These are phyloP conservation scores for Amanita exitialis DNA, from an alignment of 768 basidiomycete genomes.

Conservation along the genomic window DNA sequence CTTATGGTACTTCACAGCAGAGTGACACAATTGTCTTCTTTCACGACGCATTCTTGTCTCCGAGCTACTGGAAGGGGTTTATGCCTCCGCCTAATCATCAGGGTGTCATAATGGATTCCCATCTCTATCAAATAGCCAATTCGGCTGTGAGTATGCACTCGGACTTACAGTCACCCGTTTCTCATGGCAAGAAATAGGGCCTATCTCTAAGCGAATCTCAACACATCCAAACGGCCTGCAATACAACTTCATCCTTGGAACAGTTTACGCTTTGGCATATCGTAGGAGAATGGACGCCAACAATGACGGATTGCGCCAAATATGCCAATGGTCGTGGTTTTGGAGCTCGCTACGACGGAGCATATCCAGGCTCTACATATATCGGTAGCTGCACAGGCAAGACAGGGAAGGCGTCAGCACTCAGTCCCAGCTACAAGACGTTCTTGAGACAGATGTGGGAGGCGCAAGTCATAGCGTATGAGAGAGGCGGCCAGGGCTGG, in stretches of 20 bases:
- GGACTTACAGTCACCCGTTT: neutral
- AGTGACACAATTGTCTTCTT: constrained; percentile 62
- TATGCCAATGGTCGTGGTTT: constrained; percentile 78
- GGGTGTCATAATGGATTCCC: constrained; percentile 73
- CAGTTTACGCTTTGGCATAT: constrained; percentile 65
- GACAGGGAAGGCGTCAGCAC: constrained; percentile 67
- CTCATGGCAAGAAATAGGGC: neutral
- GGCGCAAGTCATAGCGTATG: constrained; percentile 69
- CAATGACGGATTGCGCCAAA: constrained; percentile 66
- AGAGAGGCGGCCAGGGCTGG: constrained; percentile 61
- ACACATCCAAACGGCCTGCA: constrained; percentile 57
- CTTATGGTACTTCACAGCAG: constrained; percentile 27
- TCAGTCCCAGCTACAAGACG: constrained; percentile 69
- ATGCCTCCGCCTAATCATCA: constrained; percentile 37
- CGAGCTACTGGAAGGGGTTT: constrained; percentile 62
- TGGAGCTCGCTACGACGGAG: constrained; percentile 58
- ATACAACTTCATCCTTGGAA: constrained; percentile 30
- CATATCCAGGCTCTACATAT: constrained; percentile 47
- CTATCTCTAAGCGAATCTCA: constrained; percentile 23
- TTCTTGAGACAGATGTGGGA: constrained; percentile 81
- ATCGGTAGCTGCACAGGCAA: constrained; percentile 68
- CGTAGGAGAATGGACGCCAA: constrained; percentile 85
- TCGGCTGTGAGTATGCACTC: constrained; percentile 30
- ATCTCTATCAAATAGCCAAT: constrained; percentile 71
- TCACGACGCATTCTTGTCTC: constrained; percentile 72